These are phyloP conservation scores for Phanerodontia chrysosporium DNA, from an alignment of 768 basidiomycete genomes.

Conservation along the genomic window DNA sequence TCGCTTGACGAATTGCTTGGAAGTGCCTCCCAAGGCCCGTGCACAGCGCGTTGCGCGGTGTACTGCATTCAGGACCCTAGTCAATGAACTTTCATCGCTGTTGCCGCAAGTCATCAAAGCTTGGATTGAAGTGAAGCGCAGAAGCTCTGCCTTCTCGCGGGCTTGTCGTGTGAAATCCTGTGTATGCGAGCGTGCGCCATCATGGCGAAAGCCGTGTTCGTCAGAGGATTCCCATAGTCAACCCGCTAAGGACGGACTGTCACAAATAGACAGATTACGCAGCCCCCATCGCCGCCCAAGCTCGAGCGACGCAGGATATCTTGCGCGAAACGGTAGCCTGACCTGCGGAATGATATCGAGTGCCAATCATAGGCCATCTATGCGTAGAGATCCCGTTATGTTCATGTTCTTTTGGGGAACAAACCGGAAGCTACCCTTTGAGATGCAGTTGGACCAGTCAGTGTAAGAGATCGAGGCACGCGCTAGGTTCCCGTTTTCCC, in stretches of 20 bases:
- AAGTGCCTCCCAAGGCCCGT: background rate
- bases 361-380: too few species aligned
- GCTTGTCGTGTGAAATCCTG: background rate
- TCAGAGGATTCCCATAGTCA: background rate
- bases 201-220: background rate
- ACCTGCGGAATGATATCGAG: too few species aligned
- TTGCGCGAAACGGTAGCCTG: too few species aligned
- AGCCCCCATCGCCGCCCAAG: too few species aligned
- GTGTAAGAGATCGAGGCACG: too few species aligned
- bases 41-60: background rate
- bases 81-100: background rate
- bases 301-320: too few species aligned
- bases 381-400: too few species aligned
- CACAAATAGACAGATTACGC: background rate
- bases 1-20: background rate
- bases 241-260: background rate
- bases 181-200: background rate
- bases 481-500: too few species aligned
- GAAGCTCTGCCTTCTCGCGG: background rate
- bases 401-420: too few species aligned
- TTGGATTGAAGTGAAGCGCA: background rate
- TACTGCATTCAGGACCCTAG: background rate
- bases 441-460: too few species aligned
- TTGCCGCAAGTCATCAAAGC: background rate
- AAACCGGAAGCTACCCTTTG: too few species aligned